Evolutionary conservation across 345 rosid genomes (phyloP), one percentile per base, ranked within the genome.

Genomic region (Corymbia maculata): DNA sequence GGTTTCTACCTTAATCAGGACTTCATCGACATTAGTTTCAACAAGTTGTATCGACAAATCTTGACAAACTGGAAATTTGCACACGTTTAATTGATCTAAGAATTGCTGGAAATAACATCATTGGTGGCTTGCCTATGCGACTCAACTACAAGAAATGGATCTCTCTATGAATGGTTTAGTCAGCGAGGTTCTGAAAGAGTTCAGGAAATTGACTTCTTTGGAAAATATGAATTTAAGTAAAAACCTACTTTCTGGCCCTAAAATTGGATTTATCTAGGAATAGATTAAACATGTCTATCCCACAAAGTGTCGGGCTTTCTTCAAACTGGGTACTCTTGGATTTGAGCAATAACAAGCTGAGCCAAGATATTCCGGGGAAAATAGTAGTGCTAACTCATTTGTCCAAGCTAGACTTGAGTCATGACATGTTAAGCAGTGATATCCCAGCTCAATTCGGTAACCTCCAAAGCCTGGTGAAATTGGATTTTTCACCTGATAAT

Each of bases 271-370:
- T 93, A 21, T 90, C 95, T 0, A 19, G n/a, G 28, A 94, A 93
- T 70, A 61, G 17, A 70, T 52, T 88, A 16, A 88, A 15, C 82
- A 87, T 86, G 42, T 30, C 68, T 50, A 86, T 89, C 8, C 47
- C 22, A 1, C 13, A 4, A 19, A 61, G 19, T 36, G 49, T 75
- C 4, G 79, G 45, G 50, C 13, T 19, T 51, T 42, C 59, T 61
- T 93, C 52, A 85, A 61, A 11, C 92, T 47, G 87, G 21, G 4
- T 21, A 93, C n/a, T n/a, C n/a, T n/a, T n/a, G 89, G 84, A 92
- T 88, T 30, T 93, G 92, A 91, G 95, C 66, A 79, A n/a, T 32
- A 93, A 94, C 32, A 1, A 86, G 4, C 86, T 94, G 42, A 86
- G 36, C 9, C 85, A 87, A 49, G 11, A 57, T 28, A 93, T 93